Conservation (phyloP, 1,284 basidiomycete species). For the Austropuccinia psidii region DNA sequence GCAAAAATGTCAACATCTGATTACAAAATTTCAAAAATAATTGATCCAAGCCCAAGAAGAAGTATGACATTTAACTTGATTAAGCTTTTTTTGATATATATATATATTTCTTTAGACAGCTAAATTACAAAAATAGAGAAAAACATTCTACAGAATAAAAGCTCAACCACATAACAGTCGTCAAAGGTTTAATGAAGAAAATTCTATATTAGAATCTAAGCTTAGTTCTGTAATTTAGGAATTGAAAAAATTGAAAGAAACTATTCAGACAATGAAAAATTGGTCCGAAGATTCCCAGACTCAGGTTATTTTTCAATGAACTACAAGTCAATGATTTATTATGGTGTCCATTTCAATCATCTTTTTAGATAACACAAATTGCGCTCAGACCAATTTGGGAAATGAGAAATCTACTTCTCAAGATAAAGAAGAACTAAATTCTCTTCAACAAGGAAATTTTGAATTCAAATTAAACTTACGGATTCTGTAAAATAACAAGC, state of each 20-base stretch:
- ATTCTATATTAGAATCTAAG: conserved; percentile 12
- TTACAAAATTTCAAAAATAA: not conserved
- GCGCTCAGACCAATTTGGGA: not conserved
- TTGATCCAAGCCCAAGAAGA: conserved; percentile 5
- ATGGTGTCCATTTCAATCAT: not conserved
- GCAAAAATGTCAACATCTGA: conserved; percentile 27
- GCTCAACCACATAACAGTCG: not conserved
- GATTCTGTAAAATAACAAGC: conserved; percentile 10
- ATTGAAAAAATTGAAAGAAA: conserved; percentile 10
- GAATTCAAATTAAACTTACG: not conserved
- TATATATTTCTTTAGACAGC: not conserved
- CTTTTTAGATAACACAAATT: not conserved
- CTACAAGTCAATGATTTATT: not conserved
- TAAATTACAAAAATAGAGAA: not conserved
- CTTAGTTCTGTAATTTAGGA: not conserved
- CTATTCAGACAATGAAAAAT: conserved; percentile 8
- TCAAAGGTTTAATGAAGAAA: not conserved
- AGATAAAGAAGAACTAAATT: conserved; percentile 16
- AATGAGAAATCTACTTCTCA: conserved; percentile 4
- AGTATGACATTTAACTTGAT: not conserved
- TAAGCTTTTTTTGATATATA: not conserved
- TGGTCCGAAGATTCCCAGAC: not conserved
- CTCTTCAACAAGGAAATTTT: conserved; percentile 23
- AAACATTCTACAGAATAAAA: conserved; percentile 1
- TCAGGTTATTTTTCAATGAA: not conserved